Conservation (phyloP, 2,329 filamentous ascomycete species). For the Colletotrichum tropicicola region DNA sequence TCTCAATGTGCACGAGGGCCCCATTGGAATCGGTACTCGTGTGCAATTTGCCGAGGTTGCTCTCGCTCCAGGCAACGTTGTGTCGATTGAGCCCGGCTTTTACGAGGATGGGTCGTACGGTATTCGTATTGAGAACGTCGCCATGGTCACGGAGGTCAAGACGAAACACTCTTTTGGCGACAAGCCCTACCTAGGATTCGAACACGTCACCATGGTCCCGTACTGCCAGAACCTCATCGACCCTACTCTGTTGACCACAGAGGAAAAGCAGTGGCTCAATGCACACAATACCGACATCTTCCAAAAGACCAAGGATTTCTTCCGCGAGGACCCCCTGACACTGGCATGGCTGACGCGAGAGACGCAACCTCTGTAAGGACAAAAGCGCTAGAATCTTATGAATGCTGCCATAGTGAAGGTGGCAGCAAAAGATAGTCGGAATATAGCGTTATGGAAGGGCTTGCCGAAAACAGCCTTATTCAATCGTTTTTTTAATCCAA, state of each 20-base stretch:
- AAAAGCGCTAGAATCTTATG: constrained; percentile 50
- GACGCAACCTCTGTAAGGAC: constrained; percentile 67
- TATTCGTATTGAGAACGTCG: constrained; percentile 95
- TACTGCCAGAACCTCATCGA: constrained; percentile 93
- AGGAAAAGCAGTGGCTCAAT: constrained; percentile 88
- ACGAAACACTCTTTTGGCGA: constrained; percentile 91
- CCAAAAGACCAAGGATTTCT: constrained; percentile 81
- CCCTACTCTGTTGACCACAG: constrained; percentile 71
- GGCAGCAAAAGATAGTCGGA: constrained; percentile 66
- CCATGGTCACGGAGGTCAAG: constrained; percentile 88
- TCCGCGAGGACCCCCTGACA: constrained; percentile 76
- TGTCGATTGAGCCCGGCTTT: constrained; percentile 96
- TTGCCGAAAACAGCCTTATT: constrained; percentile 32
- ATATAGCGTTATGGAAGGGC: constrained; percentile 25
- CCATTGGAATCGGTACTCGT: constrained; percentile 93
- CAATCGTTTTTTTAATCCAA: constrained; percentile 41
- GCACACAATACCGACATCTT: constrained; percentile 83
- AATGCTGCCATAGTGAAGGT: constrained; percentile 74
- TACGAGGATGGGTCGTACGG: constrained; percentile 97
- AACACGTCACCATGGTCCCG: constrained; percentile 97
- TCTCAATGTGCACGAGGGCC: constrained; percentile 96
- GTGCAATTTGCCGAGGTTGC: constrained; percentile 92
- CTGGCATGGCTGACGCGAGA: constrained; percentile 87
- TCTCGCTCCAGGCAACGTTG: constrained; percentile 89
- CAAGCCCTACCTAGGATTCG: constrained; percentile 93